phyloP scores from a whole-genome alignment of 495 filamentous ascomycete species.

The Sporormia fimetaria region DNA sequence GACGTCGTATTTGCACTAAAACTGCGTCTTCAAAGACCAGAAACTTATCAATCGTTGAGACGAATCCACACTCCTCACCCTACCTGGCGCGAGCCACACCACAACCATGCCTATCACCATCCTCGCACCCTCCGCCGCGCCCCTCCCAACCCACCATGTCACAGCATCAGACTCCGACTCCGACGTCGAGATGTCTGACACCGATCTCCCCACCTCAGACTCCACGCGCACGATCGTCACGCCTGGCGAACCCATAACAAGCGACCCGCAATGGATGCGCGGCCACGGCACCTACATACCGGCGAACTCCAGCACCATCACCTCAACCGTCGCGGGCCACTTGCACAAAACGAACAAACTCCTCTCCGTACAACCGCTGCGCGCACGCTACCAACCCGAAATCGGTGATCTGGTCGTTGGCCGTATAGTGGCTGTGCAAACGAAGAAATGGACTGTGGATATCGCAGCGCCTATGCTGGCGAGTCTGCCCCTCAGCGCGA shows the following conservation, averaged over 20 bases:
- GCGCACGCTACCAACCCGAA: constrained; percentile 88
- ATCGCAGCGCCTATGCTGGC: constrained; percentile 75
- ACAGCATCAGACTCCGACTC: constrained; percentile 42
- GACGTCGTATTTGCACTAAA: too few species aligned
- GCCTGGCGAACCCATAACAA: constrained; percentile 78
- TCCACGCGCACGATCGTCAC: constrained; percentile 57
- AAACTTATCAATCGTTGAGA: too few species aligned
- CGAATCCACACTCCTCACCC: neutral
- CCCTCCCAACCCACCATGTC: constrained; percentile 27
- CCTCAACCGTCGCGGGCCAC: constrained; percentile 77
- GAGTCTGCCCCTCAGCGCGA: constrained; percentile 67
- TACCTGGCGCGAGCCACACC: neutral
- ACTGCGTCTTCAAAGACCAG: too few species aligned
- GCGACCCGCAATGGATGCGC: constrained; percentile 87
- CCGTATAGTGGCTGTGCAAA: constrained; percentile 83
- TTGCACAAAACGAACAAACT: constrained; percentile 90
- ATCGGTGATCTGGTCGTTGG: constrained; percentile 94
- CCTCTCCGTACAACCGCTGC: constrained; percentile 74
- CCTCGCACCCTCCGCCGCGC: constrained; percentile 44
- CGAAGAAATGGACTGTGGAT: constrained; percentile 86
- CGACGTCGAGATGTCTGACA: constrained; percentile 45
- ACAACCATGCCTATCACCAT: constrained; percentile 70
- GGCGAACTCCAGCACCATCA: constrained; percentile 52
- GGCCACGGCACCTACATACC: constrained; percentile 73
- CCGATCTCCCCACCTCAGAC: constrained; percentile 30